These are phyloP conservation scores for Haematococcus lacustris DNA, from an alignment of 139 green algal genomes.

Conservation along the genomic window DNA sequence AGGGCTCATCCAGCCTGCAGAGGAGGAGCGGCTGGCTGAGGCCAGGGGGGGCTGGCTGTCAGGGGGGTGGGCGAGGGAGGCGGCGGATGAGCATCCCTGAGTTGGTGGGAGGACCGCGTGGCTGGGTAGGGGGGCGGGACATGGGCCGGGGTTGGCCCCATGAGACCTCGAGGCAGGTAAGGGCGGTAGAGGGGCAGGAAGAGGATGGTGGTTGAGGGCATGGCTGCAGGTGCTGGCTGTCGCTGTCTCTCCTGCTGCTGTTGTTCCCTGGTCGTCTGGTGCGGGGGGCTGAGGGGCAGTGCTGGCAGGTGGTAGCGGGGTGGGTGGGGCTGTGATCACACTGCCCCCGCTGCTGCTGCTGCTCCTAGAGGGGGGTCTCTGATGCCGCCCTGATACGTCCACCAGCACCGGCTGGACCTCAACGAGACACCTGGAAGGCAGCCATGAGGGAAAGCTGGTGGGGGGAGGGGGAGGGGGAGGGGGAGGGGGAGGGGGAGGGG, in stretches of 20 bases:
- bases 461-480: no score
- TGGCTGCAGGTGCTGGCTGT: background rate
- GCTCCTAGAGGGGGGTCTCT: background rate
- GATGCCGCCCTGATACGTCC: constrained; percentile 5
- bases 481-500: no score
- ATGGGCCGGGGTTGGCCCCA: no score
- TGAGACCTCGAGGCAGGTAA: no score
- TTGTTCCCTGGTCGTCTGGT: background rate
- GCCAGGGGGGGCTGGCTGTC: no score
- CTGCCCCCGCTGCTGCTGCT: no score
- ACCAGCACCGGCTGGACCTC: constrained; percentile 60
- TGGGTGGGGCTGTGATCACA: background rate
- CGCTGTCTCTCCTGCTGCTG: background rate
- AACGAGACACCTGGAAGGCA: constrained; percentile 25
- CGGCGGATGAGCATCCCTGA: no score
- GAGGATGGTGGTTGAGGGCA: background rate
- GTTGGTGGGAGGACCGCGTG: no score
- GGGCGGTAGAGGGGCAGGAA: background rate
- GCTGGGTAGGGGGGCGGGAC: no score
- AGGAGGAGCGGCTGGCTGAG: no score
- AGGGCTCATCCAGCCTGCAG: no score
- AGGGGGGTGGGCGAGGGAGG: no score
- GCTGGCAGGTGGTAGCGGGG: background rate
- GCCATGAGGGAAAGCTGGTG: background rate
- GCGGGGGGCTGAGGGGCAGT: background rate